Percentiles rank a stretch among this genome's conserved stretches.
phyloP scores from a whole-genome alignment of 768 basidiomycete species.

The Xerocomellus amylosporus region DNA sequence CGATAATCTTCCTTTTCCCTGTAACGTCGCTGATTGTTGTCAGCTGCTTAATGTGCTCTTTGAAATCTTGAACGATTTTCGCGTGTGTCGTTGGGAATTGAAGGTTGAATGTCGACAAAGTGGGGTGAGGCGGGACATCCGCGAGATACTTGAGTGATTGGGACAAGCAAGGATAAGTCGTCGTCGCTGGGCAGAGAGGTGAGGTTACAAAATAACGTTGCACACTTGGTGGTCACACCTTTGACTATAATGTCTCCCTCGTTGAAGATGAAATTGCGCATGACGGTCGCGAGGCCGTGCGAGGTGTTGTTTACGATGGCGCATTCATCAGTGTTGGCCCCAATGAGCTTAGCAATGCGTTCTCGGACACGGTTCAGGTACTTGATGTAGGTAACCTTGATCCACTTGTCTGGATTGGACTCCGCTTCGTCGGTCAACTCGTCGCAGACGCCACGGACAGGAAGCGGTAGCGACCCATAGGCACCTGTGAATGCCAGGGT shows the following conservation, averaged over 20 bases:
- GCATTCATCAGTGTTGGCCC: constrained; percentile 55
- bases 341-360: constrained; percentile 47
- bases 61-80: constrained; percentile 52
- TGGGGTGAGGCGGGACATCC: constrained; percentile 56
- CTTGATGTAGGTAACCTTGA: constrained; percentile 36
- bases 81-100: constrained; percentile 56
- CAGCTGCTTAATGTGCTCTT: constrained; percentile 35
- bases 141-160: constrained; percentile 51
- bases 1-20: constrained; percentile 50
- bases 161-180: constrained; percentile 55
- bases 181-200: constrained; percentile 39
- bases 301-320: constrained; percentile 41
- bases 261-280: constrained; percentile 53
- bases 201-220: background rate
- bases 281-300: constrained; percentile 55
- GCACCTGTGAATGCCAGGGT: constrained; percentile 44
- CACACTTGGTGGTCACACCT: constrained; percentile 22
- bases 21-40: constrained; percentile 19
- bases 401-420: constrained; percentile 55
- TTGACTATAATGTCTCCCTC: constrained; percentile 63
- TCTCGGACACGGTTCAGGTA: constrained; percentile 41
- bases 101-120: constrained; percentile 46
- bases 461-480: constrained; percentile 53
- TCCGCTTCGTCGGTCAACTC: constrained; percentile 44
- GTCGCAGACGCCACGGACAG: constrained; percentile 46